Base-by-base conservation (phyloP, 495 filamentous ascomycete genomes). In the Paragyromitra xinjiangensis region DNA sequence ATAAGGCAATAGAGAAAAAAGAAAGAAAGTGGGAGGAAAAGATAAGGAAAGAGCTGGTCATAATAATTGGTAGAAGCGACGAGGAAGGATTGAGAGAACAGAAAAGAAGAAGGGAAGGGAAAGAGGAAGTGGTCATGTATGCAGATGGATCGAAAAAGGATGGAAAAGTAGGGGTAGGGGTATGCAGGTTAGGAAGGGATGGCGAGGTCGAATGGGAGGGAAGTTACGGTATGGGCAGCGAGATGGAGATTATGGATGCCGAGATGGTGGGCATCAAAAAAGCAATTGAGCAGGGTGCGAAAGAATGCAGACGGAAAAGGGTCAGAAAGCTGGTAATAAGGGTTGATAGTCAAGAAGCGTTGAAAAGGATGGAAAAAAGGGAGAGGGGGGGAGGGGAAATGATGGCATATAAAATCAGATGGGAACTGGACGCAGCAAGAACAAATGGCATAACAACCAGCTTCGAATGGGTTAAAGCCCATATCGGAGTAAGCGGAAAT, bases 71-170 rank as follows among this genome's bases (percentile, higher is more conserved):
- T 9, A 8, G 14, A 19, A 12, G 29, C 0, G 4, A 9, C 0
- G 58, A 51, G 5, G 42, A 22, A 14, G 45, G 42, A 0, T 24
- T 14, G 0, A 8, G 16, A n/a, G 22, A n/a, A 9, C 56, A 63
- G 2, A 55, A 4, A 19, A 12, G 16, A 2, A 71, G 58, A 1
- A 64, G 7, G 6, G 58, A 71, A 16, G 26, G 16, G 9, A 9
- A 71, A 3, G 24, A 24, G 0, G 58, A 71, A 8, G 34, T 71
- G 2, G 6, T 64, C 0, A 53, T 71, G 44, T 71, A 71, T 16
- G n/a, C 22, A 6, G 68, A 62, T 12, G 55, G 55, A 4, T 51
- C 40, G 1, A 42, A 7, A 3, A 44, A 0, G 2, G 59, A 42
- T 19, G 59, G 37, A 1, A 63, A n/a, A 2, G 29, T n/a, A 2